Conservation (phyloP, 192 early-diverging fungal genomes). For the Backusella mclennaniae region DNA sequence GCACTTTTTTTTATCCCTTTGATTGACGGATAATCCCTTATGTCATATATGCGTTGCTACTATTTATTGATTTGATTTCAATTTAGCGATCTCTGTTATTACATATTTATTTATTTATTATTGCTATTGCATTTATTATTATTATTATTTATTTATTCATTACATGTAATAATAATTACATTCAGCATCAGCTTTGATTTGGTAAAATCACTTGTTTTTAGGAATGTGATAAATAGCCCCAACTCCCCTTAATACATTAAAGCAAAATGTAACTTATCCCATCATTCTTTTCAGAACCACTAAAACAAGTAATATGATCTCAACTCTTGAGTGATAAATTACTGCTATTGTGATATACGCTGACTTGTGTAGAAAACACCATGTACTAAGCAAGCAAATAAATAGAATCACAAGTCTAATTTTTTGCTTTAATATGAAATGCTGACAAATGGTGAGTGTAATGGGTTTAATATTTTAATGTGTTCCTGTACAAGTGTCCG, state of each 20-base stretch:
- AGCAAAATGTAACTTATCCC: slow-evolving; percentile 17
- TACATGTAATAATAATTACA: not conserved
- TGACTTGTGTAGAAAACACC: not conserved
- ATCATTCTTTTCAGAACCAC: slow-evolving; percentile 12
- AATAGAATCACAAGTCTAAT: not conserved
- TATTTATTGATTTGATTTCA: slow-evolving; percentile 5
- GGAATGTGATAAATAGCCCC: slow-evolving; percentile 4
- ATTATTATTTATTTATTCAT: not conserved
- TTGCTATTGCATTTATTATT: not conserved
- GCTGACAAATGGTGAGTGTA: not conserved
- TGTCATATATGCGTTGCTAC: not conserved
- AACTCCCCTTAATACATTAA: slow-evolving; percentile 5
- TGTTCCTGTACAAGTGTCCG: not conserved
- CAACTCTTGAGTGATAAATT: not conserved
- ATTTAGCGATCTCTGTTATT: slow-evolving; percentile 1
- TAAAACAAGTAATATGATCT: slow-evolving; percentile 8
- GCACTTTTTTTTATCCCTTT: not conserved
- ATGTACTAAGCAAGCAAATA: not conserved
- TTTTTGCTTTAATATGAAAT: not conserved
- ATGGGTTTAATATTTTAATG: not conserved
- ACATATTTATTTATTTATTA: slow-evolving; percentile 2
- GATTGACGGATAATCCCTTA: not conserved
- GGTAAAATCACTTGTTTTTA: not conserved
- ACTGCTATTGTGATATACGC: not conserved
- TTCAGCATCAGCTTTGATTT: not conserved